phyloP scores from a whole-genome alignment of 2,329 filamentous ascomycete species.

The Aspergillus unguis region DNA sequence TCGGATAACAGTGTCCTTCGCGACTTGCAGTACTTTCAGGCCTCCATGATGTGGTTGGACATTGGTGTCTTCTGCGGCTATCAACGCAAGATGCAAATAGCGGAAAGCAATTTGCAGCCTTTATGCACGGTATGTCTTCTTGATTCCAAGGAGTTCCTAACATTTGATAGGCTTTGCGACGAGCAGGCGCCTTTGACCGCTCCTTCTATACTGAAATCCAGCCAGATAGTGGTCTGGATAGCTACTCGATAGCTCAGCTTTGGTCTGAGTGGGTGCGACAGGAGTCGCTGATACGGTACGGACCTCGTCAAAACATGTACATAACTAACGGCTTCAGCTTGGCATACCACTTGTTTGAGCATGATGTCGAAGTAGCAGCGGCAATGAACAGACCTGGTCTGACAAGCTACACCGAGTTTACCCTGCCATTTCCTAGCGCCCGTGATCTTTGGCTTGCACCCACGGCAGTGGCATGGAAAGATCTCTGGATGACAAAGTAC shows the following conservation, averaged over 20 bases:
- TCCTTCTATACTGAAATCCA: conserved; percentile 1
- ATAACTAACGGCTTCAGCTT: not conserved
- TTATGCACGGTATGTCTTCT: conserved; percentile 4
- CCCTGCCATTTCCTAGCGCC: conserved; percentile 5
- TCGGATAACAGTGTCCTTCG: conserved; percentile 8
- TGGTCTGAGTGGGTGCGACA: conserved; percentile 4
- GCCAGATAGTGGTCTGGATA: not conserved
- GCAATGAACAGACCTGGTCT: conserved; percentile 6
- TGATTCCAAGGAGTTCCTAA: not conserved
- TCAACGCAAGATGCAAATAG: conserved; percentile 9
- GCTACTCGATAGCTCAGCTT: not conserved
- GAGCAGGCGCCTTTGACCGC: conserved; percentile 4
- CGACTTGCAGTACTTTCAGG: conserved; percentile 8
- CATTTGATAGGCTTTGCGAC: not conserved
- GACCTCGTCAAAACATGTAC: not conserved
- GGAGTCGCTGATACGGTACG: conserved; percentile 2
- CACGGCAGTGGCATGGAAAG: not conserved
- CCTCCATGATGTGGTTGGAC: conserved; percentile 10
- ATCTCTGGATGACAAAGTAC: not conserved
- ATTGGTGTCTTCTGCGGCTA: conserved; percentile 7
- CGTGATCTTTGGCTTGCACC: conserved; percentile 8
- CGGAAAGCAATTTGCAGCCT: conserved; percentile 6
- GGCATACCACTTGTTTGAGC: conserved; percentile 3
- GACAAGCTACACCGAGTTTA: conserved; percentile 6
- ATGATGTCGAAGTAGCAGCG: conserved; percentile 4